Conservation (phyloP, 805 yeast species). For the Sugiyamaella valdiviana region DNA sequence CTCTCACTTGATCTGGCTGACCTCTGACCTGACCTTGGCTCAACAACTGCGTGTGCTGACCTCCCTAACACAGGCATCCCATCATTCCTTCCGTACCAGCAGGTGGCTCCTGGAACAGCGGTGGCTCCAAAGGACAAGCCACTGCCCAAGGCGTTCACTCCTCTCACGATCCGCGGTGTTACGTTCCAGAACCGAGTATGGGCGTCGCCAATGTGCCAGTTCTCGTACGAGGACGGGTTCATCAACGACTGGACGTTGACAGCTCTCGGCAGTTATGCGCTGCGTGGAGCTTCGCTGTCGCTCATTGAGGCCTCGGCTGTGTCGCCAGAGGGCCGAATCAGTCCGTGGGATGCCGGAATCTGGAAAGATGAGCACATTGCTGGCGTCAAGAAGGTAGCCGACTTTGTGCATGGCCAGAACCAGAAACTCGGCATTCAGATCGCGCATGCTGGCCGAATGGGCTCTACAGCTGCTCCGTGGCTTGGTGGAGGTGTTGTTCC, state of each 20-base stretch:
- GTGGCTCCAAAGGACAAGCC: too few relatives aligned
- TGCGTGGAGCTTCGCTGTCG: conserved; percentile 46
- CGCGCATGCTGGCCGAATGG: conserved; percentile 51
- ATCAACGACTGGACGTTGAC: conserved; percentile 43
- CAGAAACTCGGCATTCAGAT: conserved; percentile 47
- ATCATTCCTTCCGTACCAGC: too few relatives aligned
- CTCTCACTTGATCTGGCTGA: too few relatives aligned
- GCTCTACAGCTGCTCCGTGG: conserved; percentile 33
- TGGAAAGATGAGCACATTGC: conserved; percentile 46
- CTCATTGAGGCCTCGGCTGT: conserved; percentile 44
- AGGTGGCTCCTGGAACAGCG: too few relatives aligned
- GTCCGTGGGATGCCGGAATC: conserved; percentile 44
- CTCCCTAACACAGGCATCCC: too few relatives aligned
- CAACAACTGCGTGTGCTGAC: too few relatives aligned
- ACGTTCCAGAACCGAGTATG: conserved; percentile 46
- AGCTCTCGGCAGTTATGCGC: conserved; percentile 44
- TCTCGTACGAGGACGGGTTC: conserved; percentile 39
- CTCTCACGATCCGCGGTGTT: conserved; percentile 37
- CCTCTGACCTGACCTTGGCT: too few relatives aligned
- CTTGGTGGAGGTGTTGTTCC: conserved; percentile 20
- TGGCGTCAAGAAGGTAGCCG: conserved; percentile 36
- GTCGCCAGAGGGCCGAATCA: conserved; percentile 36
- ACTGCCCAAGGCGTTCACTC: conserved; percentile 41
- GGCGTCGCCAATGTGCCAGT: conserved; percentile 43
- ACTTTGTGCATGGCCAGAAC: conserved; percentile 38